A percentile compares a stretch with the other conserved stretches of the same genome.
These are phyloP conservation scores for Endocalyx cinctus DNA, from an alignment of 2,329 filamentous ascomycete species.

Conservation along the genomic window DNA sequence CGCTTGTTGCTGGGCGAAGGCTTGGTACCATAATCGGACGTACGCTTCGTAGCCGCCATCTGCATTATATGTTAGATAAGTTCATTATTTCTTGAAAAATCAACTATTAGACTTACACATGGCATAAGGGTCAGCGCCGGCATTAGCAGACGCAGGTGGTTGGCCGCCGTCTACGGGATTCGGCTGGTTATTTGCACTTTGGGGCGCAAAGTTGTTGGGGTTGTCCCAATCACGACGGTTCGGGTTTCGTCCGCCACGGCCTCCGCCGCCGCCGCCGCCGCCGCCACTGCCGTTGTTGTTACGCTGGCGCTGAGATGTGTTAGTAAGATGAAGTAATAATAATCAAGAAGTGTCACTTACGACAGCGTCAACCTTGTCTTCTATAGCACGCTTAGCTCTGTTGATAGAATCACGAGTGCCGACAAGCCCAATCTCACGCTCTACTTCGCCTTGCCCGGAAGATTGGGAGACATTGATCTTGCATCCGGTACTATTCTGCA, in stretches of 20 bases:
- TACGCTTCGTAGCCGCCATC: constrained; percentile 81
- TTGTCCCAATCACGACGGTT: constrained; percentile 51
- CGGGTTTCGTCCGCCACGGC: constrained; percentile 28
- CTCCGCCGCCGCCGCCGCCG: constrained; percentile 40
- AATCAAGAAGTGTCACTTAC: constrained; percentile 45
- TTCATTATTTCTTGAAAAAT: background rate
- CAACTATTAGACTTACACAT: constrained; percentile 50
- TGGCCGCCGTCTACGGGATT: constrained; percentile 29
- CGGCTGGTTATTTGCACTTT: constrained; percentile 38
- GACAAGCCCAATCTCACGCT: constrained; percentile 82
- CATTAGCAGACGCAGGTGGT: constrained; percentile 39
- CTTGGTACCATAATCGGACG: constrained; percentile 75
- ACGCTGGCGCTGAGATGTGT: constrained; percentile 41
- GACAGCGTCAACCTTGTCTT: constrained; percentile 88
- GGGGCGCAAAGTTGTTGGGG: constrained; percentile 47
- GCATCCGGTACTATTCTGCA: constrained; percentile 82
- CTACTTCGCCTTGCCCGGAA: constrained; percentile 69
- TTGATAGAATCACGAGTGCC: constrained; percentile 73
- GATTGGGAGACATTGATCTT: constrained; percentile 92
- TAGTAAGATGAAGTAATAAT: constrained; percentile 3
- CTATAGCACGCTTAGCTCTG: constrained; percentile 77
- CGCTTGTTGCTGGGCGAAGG: constrained; percentile 47
- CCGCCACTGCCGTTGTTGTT: constrained; percentile 48
- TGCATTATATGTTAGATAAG: constrained; percentile 24
- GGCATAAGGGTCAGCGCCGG: constrained; percentile 66